A percentile compares a stretch with the other conserved stretches of the same genome.
Evolutionary conservation across 2,329 filamentous ascomycete genomes (phyloP).

Genomic region (Stromatinia cepivora): DNA sequence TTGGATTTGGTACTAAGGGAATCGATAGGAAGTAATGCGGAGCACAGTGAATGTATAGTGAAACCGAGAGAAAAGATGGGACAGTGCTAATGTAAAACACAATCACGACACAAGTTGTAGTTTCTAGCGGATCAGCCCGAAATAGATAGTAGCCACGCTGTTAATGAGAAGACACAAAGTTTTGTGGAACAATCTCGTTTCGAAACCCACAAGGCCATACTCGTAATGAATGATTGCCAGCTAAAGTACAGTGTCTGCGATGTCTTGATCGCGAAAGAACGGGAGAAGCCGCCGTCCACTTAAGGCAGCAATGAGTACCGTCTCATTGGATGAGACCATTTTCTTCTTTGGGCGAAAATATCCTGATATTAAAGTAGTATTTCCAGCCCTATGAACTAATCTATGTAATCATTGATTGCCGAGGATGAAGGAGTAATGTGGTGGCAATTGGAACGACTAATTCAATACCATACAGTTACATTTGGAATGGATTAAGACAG

Average conservation of each 20-base stretch:
- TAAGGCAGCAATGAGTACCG: background rate
- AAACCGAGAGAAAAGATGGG: background rate
- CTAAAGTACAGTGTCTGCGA: background rate
- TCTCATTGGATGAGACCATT: background rate
- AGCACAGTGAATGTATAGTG: background rate
- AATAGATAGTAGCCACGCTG: background rate
- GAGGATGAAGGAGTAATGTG: background rate
- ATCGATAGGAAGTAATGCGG: background rate
- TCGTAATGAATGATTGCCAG: background rate
- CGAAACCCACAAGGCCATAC: background rate
- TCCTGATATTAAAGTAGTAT: background rate
- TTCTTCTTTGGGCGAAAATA: background rate
- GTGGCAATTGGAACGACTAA: background rate
- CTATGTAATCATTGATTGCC: background rate
- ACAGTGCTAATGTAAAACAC: background rate
- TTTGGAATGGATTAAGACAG: background rate
- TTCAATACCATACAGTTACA: background rate
- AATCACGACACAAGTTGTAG: background rate
- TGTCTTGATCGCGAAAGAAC: background rate
- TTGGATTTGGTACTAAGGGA: background rate
- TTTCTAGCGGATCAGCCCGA: background rate
- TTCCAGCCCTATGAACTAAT: background rate
- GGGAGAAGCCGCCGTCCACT: too few species aligned
- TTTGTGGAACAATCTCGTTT: background rate
- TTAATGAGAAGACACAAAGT: background rate